A percentile compares a stretch with the other conserved stretches of the same genome.
Conservation (phyloP, 2,329 filamentous ascomycete species). For the Akanthomyces uredinophilus region DNA sequence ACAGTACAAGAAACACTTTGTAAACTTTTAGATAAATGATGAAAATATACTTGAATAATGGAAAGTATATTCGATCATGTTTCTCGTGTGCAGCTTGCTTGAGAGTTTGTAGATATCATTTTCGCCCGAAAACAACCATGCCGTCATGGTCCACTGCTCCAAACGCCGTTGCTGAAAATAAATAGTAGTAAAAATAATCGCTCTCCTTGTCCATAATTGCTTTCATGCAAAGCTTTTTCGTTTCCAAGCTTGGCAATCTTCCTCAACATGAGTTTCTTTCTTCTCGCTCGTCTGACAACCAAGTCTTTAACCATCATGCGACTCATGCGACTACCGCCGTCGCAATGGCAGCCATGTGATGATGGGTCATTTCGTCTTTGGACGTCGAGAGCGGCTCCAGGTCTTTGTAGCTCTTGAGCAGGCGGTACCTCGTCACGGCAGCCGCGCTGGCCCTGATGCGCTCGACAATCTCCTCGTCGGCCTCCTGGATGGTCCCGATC, state of each 20-base stretch:
- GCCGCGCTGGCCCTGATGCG: slow-evolving; percentile 18
- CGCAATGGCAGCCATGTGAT: slow-evolving; percentile 11
- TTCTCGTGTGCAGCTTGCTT: not conserved
- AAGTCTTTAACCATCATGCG: too few relatives aligned
- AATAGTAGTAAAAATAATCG: not conserved
- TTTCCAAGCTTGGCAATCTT: not conserved
- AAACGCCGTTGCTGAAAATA: not conserved
- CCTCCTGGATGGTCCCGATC: slow-evolving; percentile 23
- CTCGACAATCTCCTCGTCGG: slow-evolving; percentile 23
- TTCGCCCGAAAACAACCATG: not conserved
- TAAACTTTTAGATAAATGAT: too few relatives aligned
- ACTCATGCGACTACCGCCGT: slow-evolving; percentile 9
- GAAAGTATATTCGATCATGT: not conserved
- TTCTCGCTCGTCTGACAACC: too few relatives aligned
- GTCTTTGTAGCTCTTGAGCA: slow-evolving; percentile 4
- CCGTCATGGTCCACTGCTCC: not conserved
- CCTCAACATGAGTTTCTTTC: not conserved
- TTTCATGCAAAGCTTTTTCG: not conserved
- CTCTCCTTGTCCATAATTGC: not conserved
- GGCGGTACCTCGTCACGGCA: not conserved
- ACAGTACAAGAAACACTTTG: too few relatives aligned
- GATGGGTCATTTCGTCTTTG: slow-evolving; percentile 1
- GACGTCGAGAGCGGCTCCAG: not conserved
- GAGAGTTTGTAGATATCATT: not conserved
- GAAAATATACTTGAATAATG: too few relatives aligned